These are phyloP conservation scores for Geotrichum cucujoidarum DNA, from an alignment of 1,139 yeast genomes.

Conservation along the genomic window DNA sequence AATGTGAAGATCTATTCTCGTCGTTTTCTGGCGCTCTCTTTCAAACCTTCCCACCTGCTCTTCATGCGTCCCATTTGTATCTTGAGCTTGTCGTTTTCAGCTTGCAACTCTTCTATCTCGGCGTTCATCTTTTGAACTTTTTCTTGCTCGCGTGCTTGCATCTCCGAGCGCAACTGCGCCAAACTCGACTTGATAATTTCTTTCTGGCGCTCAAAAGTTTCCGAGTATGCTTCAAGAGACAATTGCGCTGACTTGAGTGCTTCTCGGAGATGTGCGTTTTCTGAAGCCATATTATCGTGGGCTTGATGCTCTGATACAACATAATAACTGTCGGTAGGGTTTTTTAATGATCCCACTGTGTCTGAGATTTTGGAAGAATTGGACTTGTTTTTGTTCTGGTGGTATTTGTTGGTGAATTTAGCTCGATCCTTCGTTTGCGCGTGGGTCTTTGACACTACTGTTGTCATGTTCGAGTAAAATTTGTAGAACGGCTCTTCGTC, in stretches of 20 bases:
- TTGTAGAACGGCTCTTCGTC: slow-evolving; percentile 33
- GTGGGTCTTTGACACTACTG: slow-evolving; percentile 26
- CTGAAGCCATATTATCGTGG: slow-evolving; percentile 26
- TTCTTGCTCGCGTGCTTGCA: slow-evolving; percentile 31
- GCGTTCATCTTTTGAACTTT: slow-evolving; percentile 30
- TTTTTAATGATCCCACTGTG: slow-evolving; percentile 5
- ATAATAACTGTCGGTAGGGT: slow-evolving; percentile 30
- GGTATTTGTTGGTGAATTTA: slow-evolving; percentile 22
- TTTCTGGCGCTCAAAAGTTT: slow-evolving; percentile 33
- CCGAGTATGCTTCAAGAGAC: slow-evolving; percentile 33
- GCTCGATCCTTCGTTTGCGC: slow-evolving; percentile 17
- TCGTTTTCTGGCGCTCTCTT: slow-evolving; percentile 37
- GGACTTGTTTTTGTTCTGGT: slow-evolving; percentile 18
- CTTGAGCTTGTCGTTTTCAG: slow-evolving; percentile 37
- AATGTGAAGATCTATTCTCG: slow-evolving; percentile 14
- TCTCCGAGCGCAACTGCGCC: slow-evolving; percentile 31
- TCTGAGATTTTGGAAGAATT: slow-evolving; percentile 9
- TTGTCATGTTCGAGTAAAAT: slow-evolving; percentile 29
- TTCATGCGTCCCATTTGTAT: slow-evolving; percentile 36
- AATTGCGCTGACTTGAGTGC: slow-evolving; percentile 25
- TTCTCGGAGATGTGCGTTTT: slow-evolving; percentile 29
- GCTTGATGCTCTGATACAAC: slow-evolving; percentile 28
- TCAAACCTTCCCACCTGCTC: slow-evolving; percentile 38
- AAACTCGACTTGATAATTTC: slow-evolving; percentile 31
- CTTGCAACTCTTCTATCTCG: slow-evolving; percentile 33